These are phyloP conservation scores for Quercus lobata DNA, from an alignment of 331 rosid species.

Conservation along the genomic window DNA sequence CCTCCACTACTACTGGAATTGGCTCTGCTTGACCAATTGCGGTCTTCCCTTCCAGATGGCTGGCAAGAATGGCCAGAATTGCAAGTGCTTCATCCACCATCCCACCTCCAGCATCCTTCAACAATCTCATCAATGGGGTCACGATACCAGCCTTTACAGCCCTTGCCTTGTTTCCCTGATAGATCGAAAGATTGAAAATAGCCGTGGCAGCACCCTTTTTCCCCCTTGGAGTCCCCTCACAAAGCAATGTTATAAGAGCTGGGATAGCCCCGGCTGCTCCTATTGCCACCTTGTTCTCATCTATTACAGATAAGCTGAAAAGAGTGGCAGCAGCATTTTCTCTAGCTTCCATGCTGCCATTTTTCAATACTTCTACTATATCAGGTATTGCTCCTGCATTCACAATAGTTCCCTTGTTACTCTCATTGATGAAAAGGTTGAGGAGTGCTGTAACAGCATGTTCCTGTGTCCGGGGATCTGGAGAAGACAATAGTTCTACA, in stretches of 20 bases:
- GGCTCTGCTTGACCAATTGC: slow-evolving; percentile 73
- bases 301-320: slow-evolving; percentile 85
- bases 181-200: slow-evolving; percentile 85
- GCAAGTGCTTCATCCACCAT: slow-evolving; percentile 98
- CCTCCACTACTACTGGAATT: slow-evolving; percentile 63
- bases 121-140: slow-evolving; percentile 61
- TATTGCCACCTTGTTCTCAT: slow-evolving; percentile 86
- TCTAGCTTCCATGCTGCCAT: slow-evolving; percentile 96
- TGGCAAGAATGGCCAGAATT: slow-evolving; percentile 80
- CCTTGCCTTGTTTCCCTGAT: slow-evolving; percentile 96
- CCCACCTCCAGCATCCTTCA: slow-evolving; percentile 87
- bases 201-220: slow-evolving; percentile 99
- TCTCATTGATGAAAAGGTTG: slow-evolving; percentile 84
- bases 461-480: slow-evolving; percentile 85
- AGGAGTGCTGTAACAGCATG: slow-evolving; percentile 98
- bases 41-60: slow-evolving; percentile 80
- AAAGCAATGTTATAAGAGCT: slow-evolving; percentile 76
- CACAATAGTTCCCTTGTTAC: slow-evolving; percentile 88
- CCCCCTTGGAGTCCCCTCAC: slow-evolving; percentile 95
- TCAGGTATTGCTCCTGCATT: slow-evolving; percentile 91
- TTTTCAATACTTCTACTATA: slow-evolving; percentile 86
- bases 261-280: slow-evolving; percentile 99
- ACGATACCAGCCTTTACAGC: slow-evolving; percentile 94
- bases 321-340: slow-evolving; percentile 99
- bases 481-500: slow-evolving; percentile 70